Evolutionary conservation across 441 rosid species (phyloP).

Genomic region (Gossypium trilobum): DNA sequence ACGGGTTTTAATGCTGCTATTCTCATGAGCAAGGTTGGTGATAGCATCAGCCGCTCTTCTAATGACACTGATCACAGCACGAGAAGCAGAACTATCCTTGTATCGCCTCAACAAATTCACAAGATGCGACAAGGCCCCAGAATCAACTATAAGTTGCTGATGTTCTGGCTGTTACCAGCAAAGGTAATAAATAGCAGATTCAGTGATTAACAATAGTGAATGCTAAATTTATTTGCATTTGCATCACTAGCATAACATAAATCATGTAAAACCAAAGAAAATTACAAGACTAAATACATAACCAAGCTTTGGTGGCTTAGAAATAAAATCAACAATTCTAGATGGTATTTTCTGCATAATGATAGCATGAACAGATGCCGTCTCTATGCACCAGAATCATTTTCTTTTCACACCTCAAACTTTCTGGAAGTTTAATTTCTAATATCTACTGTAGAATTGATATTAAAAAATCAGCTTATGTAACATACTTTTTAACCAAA

Average conservation of each 20-base stretch:
- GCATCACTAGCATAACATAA: not conserved
- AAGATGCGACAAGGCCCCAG: not conserved
- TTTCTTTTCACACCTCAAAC: not conserved
- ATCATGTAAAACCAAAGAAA: not conserved
- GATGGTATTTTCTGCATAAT: not conserved
- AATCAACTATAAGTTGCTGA: not conserved
- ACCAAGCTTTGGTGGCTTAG: not conserved
- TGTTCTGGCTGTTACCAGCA: not conserved
- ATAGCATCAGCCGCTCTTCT: not conserved
- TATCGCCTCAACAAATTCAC: not conserved
- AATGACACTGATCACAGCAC: not conserved
- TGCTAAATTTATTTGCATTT: not conserved
- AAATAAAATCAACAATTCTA: not conserved
- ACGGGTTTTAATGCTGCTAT: constrained; percentile 1
- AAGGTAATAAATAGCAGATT: not conserved
- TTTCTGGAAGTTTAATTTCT: not conserved
- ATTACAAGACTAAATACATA: not conserved
- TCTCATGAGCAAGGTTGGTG: constrained; percentile 1
- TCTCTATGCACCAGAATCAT: not conserved
- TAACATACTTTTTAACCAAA: not conserved
- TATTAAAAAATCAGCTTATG: not conserved
- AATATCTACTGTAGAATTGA: not conserved
- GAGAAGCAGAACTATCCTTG: not conserved
- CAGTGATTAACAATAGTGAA: not conserved
- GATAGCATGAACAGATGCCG: not conserved